Evolutionary conservation across 1,284 basidiomycete species (phyloP).

Genomic region (Leccinum griseonigrum): DNA sequence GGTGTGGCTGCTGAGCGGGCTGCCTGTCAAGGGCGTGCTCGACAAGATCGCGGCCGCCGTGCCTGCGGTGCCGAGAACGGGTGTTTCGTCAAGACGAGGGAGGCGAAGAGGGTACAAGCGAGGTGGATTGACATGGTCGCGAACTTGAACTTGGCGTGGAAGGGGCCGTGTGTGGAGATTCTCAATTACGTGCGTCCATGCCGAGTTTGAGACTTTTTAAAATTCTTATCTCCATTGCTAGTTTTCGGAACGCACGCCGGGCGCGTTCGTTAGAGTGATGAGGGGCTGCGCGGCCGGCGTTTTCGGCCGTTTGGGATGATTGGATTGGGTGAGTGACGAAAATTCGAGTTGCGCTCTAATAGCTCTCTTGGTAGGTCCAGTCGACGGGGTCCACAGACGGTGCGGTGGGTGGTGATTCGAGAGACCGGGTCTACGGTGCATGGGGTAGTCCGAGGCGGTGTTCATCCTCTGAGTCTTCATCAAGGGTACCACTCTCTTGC

Average conservation of each 20-base stretch:
- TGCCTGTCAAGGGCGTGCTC: constrained; percentile 61
- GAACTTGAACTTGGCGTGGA: constrained; percentile 80
- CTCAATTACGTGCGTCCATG: constrained; percentile 66
- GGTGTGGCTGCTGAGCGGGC: constrained; percentile 81
- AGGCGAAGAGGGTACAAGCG: constrained; percentile 33
- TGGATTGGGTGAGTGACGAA: too few relatives aligned
- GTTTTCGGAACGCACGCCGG: constrained; percentile 88
- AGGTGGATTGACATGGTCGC: constrained; percentile 79
- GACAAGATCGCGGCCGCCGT: constrained; percentile 59
- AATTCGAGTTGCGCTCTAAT: too few relatives aligned
- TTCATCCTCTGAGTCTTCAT: too few relatives aligned
- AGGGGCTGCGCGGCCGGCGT: too few relatives aligned
- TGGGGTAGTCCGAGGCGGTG: too few relatives aligned
- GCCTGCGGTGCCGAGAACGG: constrained; percentile 82
- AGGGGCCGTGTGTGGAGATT: constrained; percentile 75
- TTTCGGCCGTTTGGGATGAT: too few relatives aligned
- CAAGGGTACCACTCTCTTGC: too few relatives aligned
- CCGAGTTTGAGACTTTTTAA: neutral
- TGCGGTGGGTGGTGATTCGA: too few relatives aligned
- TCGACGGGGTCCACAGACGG: too few relatives aligned
- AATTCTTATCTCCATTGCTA: constrained; percentile 29
- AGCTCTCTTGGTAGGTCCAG: too few relatives aligned
- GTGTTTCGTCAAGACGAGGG: constrained; percentile 70
- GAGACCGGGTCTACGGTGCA: too few relatives aligned
- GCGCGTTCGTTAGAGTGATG: constrained; percentile 55